Base-by-base conservation (phyloP, 2,329 filamentous ascomycete species). In the Penicillium sp. region DNA sequence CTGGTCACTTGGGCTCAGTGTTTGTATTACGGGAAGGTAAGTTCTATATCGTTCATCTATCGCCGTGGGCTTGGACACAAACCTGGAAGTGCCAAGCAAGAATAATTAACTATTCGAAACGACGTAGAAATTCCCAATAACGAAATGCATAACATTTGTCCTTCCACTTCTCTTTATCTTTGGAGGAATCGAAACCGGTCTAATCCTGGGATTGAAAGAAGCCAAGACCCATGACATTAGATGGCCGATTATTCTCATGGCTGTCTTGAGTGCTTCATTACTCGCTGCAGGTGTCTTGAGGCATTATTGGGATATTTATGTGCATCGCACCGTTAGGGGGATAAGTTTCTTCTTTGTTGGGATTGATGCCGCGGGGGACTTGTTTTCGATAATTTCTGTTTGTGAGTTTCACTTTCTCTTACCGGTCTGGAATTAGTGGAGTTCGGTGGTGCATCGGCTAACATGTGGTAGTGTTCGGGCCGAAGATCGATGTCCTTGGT, bases 271-370 rank as follows among this genome's bases (percentile, higher is more conserved):
- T 0, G 85, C 86, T 0, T 66, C 76, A 0, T 74, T 89, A 2
- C 78, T 89, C 1, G 84, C 83, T 1, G 78, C 83, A 1, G 87
- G 87, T 0, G 87, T 89, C 0, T 70, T 88, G 7, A 74, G 82
- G 2, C 85, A 89, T 65, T 89, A 89, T 61, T 82, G 80, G 75
- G 86, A 89, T 56, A 88, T 90, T 21, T 88, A 82, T 62, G 65
- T 77, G 2, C 81, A 87, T 58, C 78, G 82, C 6, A 87, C 85
- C 0, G 86, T 88, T 1, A 77, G 85, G 13, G 86, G 86, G 7
- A 88, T 89, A 36, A 88, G 85, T 1, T 89, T 89, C 67, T 73
- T 88, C 2, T 90, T 90, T 58, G 85, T 88, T 0, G 83, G 76
- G 1, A 86, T 89, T 41, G 86, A 89, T 68, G 86, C 85, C 0